Evolutionary conservation across 805 yeast genomes (phyloP).

Genomic region (Metschnikowia cubensis): DNA sequence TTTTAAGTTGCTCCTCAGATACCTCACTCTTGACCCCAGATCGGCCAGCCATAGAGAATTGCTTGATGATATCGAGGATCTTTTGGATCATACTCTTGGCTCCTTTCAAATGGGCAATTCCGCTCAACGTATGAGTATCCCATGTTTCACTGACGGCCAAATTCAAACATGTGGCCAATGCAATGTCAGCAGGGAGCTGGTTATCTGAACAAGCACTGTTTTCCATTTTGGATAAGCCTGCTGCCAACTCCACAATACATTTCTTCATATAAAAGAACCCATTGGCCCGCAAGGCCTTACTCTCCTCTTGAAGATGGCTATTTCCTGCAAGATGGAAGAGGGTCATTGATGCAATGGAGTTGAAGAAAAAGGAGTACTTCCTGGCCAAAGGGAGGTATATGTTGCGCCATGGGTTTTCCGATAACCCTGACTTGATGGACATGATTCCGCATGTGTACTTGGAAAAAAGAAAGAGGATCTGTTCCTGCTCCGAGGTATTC

Average conservation of each 20-base stretch:
- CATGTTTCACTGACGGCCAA: slow-evolving; percentile 65
- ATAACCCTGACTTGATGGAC: slow-evolving; percentile 61
- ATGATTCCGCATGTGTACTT: slow-evolving; percentile 43
- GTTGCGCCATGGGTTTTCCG: slow-evolving; percentile 67
- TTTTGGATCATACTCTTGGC: slow-evolving; percentile 58
- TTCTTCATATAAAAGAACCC: slow-evolving; percentile 58
- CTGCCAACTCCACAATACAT: slow-evolving; percentile 56
- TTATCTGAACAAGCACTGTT: slow-evolving; percentile 18
- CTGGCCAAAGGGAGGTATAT: slow-evolving; percentile 53
- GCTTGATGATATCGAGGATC: slow-evolving; percentile 31
- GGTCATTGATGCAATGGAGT: slow-evolving; percentile 65
- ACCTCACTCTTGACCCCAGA: not conserved
- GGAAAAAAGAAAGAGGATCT: slow-evolving; percentile 32
- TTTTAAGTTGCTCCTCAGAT: slow-evolving; percentile 8
- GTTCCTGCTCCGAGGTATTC: slow-evolving; percentile 32
- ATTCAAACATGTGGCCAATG: slow-evolving; percentile 59
- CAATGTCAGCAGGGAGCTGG: slow-evolving; percentile 56
- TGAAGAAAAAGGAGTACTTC: slow-evolving; percentile 53
- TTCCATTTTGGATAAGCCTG: slow-evolving; percentile 41
- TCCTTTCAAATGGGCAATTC: slow-evolving; percentile 65
- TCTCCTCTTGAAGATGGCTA: slow-evolving; percentile 38
- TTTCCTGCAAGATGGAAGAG: slow-evolving; percentile 50
- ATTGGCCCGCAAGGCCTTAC: slow-evolving; percentile 40
- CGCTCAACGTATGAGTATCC: slow-evolving; percentile 64
- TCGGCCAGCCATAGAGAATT: slow-evolving; percentile 11